Evolutionary conservation across 345 rosid species (phyloP).

Genomic region (Psidium guajava): DNA sequence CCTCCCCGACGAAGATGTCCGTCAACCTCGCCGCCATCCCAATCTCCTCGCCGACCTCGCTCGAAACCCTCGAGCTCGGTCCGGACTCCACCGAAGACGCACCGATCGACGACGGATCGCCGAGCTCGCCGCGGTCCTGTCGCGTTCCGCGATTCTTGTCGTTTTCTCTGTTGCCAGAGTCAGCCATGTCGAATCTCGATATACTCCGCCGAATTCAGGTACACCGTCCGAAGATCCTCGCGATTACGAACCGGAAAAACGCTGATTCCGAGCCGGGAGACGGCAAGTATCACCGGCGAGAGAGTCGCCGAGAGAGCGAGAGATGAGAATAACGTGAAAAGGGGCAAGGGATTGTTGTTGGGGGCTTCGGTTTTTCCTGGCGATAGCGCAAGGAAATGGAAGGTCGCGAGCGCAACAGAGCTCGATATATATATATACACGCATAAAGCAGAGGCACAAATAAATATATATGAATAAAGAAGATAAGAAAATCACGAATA

Average conservation of each 20-base stretch:
- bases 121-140: slow-evolving; percentile 22
- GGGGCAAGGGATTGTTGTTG: neutral
- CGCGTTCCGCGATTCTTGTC: slow-evolving; percentile 23
- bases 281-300: neutral
- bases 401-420: neutral
- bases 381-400: neutral
- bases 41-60: slow-evolving; percentile 9
- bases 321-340: neutral
- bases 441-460: neutral
- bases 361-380: neutral
- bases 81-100: slow-evolving; percentile 27
- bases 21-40: slow-evolving; percentile 44
- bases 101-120: slow-evolving; percentile 7
- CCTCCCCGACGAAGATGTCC: slow-evolving; percentile 33
- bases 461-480: neutral
- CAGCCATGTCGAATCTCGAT: neutral
- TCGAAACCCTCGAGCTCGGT: slow-evolving; percentile 4
- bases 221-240: neutral
- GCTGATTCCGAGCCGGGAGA: neutral
- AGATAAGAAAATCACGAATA: no score
- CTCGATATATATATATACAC: no score
- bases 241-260: neutral
- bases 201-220: neutral
- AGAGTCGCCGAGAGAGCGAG: neutral
- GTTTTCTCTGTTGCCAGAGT: slow-evolving; percentile 5